Evolutionary conservation across 2,329 filamentous ascomycete genomes (phyloP).

Genomic region (Aspergillus chevalieri): DNA sequence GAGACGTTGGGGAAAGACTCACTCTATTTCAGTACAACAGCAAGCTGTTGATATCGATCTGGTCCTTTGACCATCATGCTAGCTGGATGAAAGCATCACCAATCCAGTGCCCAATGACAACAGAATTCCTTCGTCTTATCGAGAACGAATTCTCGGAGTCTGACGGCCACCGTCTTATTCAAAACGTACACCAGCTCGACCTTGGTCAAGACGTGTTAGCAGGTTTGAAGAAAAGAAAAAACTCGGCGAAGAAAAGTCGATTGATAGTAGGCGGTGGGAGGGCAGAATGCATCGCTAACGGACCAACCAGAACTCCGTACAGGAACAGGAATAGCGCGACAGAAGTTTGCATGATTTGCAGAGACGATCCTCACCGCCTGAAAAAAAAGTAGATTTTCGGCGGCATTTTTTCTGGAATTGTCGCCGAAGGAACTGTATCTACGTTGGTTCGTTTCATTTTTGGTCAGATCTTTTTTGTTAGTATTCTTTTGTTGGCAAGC

Average conservation of each 20-base stretch:
- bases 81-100: too few relatives aligned
- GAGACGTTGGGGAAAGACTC: not conserved
- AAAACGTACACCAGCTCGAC: not conserved
- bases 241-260: not conserved
- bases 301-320: slow-evolving; percentile 6
- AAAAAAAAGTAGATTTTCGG: slow-evolving; percentile 8
- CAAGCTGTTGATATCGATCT: too few relatives aligned
- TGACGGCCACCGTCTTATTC: too few relatives aligned
- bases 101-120: too few relatives aligned
- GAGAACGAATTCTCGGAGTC: too few relatives aligned
- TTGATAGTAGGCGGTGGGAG: not conserved
- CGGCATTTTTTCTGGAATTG: not conserved
- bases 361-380: not conserved
- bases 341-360: slow-evolving; percentile 9
- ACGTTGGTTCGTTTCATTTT: not conserved
- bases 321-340: not conserved
- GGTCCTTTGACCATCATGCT: too few relatives aligned
- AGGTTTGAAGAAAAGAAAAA: slow-evolving; percentile 1
- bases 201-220: not conserved
- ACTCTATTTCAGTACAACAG: too few relatives aligned
- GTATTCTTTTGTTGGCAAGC: not conserved
- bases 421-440: not conserved
- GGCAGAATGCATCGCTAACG: slow-evolving; percentile 13
- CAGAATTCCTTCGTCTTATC: too few relatives aligned
- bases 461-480: not conserved